These are phyloP conservation scores for Citrus sinensis DNA, from an alignment of 345 rosid species.

Conservation along the genomic window DVS_A1.0 CM039165.1:32290001-32290500, in stretches of 20 bases:
- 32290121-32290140: slow-evolving; percentile 90
- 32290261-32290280: slow-evolving; percentile 65
- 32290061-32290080: slow-evolving; percentile 99
- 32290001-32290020: slow-evolving; percentile 79
- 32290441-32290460: not conserved
- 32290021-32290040: slow-evolving; percentile 88
- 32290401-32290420: not conserved
- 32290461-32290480: not conserved
- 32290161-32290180: slow-evolving; percentile 99
- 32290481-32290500: not conserved
- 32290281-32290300: not conserved
- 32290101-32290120: slow-evolving; percentile 98
- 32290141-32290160: slow-evolving; percentile 99
- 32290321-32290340: slow-evolving; percentile 3
- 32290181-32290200: slow-evolving; percentile 97
- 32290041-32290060: slow-evolving; percentile 93
- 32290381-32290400: not conserved
- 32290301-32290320: not conserved
- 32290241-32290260: slow-evolving; percentile 98
- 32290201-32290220: slow-evolving; percentile 99
- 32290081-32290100: slow-evolving; percentile 93
- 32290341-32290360: not conserved
- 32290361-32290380: not conserved
- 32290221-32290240: slow-evolving; percentile 97
- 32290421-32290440: not conserved